Evolutionary conservation across 129 eudicot species (phyloP), one percentile per base, ranked within the genome.

Genomic region (Calendula officinalis): DNA sequence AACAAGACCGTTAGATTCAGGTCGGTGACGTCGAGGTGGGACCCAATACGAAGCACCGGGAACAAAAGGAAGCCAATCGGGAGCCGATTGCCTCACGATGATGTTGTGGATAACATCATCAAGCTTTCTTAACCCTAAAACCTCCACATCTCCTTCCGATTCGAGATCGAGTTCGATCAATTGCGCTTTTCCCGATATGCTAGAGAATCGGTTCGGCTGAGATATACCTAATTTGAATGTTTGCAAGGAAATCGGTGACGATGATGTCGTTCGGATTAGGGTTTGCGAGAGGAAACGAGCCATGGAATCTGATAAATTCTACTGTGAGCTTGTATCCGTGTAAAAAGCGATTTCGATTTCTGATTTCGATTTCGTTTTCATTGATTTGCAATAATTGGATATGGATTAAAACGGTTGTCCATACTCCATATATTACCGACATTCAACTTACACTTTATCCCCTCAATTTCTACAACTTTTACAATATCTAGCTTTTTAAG

Each of bases 41-140:
- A 48, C 48, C 48, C 62, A 53, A 22, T 80, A 80, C 2, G 85
- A 80, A 1, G 68, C 55, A 1, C 85, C 72, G 4, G 72, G 72
- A 5, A 54, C 32, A 37, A 38, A 67, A 4, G 72, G 53, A 1
- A 67, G 37, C 72, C 41, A 75, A 71, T 75, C 81, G 5, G 84
- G 81, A 0, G 70, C 81, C 3, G 77, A 80, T 65, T 79, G 47
- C 12, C 48, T 49, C 38, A 66, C 39, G 7, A 66, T 42, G 3
- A 67, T 41, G 30, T 42, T 38, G 13, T 53, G 51, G 30, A 53
- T 30, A 2, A 7, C 61, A 53, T 67, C 72, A 38, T 67, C 50
- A 6, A 67, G 52, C 62, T 52, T 67, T 7, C 51, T n/a, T 27
- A 67, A 22, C 38, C 62, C 72, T 54, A 67, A 67, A 51, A 67